Percentiles rank a stretch among this genome's conserved stretches.
Conservation (phyloP, 768 basidiomycete genomes). For the Kwoniella mangroviensis region DNA sequence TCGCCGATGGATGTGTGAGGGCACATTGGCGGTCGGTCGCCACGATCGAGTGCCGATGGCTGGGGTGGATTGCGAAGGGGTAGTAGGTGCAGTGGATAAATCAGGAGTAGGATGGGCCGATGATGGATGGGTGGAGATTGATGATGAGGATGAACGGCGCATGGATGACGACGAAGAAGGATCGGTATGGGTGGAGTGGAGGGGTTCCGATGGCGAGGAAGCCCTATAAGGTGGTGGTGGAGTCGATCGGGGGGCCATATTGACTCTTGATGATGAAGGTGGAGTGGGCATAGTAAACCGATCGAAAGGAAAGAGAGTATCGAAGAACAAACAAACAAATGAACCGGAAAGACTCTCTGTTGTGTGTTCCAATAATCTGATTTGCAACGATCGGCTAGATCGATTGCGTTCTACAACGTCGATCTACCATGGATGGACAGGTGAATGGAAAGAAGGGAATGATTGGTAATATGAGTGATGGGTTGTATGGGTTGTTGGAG, state of each 20-base stretch:
- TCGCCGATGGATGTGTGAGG: conserved; percentile 13
- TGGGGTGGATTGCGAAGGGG: conserved; percentile 8
- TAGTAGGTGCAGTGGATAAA: conserved; percentile 25
- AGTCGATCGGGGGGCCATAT: conserved; percentile 19
- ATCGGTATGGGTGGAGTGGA: neutral
- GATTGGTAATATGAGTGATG: too few relatives aligned
- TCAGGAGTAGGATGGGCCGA: conserved; percentile 16
- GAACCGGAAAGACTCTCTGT: too few relatives aligned
- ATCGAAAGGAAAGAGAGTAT: neutral
- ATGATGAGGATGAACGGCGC: conserved; percentile 11
- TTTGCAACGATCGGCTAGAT: neutral
- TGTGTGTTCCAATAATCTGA: neutral
- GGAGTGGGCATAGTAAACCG: neutral
- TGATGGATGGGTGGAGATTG: conserved; percentile 5
- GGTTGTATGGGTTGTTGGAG: neutral
- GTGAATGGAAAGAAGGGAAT: neutral
- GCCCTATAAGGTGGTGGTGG: conserved; percentile 23
- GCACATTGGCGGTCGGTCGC: conserved; percentile 30
- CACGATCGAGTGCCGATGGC: conserved; percentile 14
- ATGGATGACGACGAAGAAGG: conserved; percentile 1
- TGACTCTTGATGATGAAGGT: neutral
- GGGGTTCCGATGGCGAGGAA: neutral
- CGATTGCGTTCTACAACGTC: neutral
- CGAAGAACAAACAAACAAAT: neutral
- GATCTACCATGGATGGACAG: neutral